phyloP scores from a whole-genome alignment of 116 monocot genomes.

The Trichopus zeylanicus region DNA sequence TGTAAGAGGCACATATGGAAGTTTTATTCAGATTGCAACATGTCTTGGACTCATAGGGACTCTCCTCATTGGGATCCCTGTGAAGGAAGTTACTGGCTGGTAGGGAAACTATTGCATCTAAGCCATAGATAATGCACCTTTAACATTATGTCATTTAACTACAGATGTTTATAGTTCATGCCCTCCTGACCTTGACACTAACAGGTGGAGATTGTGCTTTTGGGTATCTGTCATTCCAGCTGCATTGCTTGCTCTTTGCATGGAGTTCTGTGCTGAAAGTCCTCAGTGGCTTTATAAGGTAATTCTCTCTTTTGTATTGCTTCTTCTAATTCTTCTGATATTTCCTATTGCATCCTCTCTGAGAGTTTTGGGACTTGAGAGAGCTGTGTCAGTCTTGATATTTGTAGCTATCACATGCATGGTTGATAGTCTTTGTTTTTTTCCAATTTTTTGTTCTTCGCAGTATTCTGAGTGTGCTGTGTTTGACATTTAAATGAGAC shows the following conservation, averaged over 20 bases:
- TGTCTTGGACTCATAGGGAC: conserved; percentile 87
- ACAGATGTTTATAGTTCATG: too few species aligned
- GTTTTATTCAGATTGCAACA: conserved; percentile 96
- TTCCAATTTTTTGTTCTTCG: too few species aligned
- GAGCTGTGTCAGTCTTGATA: too few species aligned
- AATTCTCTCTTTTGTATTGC: background rate
- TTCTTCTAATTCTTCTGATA: background rate
- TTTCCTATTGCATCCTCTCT: too few species aligned
- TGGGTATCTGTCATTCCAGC: conserved; percentile 85
- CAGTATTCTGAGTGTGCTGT: too few species aligned
- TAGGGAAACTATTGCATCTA: conserved; percentile 12
- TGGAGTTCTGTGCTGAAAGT: conserved; percentile 98
- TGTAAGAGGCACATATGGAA: conserved; percentile 95
- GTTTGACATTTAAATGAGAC: too few species aligned
- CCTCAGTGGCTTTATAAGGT: conserved; percentile 99
- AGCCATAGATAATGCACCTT: too few species aligned
- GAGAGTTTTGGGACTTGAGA: too few species aligned
- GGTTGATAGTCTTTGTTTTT: too few species aligned
- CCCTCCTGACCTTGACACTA: too few species aligned
- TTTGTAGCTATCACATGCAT: too few species aligned
- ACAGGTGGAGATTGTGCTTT: conserved; percentile 96
- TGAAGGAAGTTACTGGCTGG: conserved; percentile 54
- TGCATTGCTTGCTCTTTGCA: conserved; percentile 52
- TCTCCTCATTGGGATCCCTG: conserved; percentile 78
- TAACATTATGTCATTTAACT: too few species aligned